These are phyloP conservation scores for Dalbergia cultrata DNA, from an alignment of 306 rosid species.

Conservation along the genomic window DNA sequence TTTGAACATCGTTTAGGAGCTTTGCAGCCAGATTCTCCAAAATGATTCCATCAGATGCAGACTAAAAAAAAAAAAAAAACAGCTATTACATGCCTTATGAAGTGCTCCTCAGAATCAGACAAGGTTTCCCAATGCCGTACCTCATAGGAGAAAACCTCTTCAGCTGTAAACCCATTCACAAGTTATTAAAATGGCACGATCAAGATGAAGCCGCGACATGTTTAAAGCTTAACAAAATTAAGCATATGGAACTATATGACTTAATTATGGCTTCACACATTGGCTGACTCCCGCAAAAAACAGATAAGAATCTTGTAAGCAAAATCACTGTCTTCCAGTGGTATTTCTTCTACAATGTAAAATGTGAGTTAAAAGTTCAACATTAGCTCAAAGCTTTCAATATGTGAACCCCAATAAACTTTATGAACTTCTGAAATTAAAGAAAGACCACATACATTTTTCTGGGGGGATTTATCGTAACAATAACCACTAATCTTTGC, in stretches of 20 bases:
- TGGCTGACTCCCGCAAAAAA: neutral
- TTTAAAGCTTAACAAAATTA: neutral
- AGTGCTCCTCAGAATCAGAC: constrained; percentile 83
- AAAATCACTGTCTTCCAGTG: neutral
- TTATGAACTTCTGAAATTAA: too few species aligned
- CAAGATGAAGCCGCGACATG: neutral
- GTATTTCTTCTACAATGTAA: neutral
- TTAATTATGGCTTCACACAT: constrained; percentile 4
- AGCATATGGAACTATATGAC: constrained; percentile 19
- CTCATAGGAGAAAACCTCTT: constrained; percentile 88
- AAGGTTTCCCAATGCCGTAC: constrained; percentile 75
- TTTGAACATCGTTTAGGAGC: constrained; percentile 82
- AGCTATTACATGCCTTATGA: constrained; percentile 78
- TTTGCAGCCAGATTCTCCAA: constrained; percentile 89
- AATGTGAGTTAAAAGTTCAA: neutral
- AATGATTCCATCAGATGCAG: constrained; percentile 94
- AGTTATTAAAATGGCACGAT: constrained; percentile 40
- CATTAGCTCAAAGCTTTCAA: neutral
- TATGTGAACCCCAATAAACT: neutral
- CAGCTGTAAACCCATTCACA: constrained; percentile 65
- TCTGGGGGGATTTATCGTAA: too few species aligned
- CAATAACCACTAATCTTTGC: too few species aligned
- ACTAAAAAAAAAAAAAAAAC: constrained; percentile 57
- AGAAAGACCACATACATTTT: too few species aligned
- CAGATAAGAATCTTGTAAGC: neutral